phyloP scores from a whole-genome alignment of 2,329 filamentous ascomycete species.

The Colletotrichum sublineola region DNA sequence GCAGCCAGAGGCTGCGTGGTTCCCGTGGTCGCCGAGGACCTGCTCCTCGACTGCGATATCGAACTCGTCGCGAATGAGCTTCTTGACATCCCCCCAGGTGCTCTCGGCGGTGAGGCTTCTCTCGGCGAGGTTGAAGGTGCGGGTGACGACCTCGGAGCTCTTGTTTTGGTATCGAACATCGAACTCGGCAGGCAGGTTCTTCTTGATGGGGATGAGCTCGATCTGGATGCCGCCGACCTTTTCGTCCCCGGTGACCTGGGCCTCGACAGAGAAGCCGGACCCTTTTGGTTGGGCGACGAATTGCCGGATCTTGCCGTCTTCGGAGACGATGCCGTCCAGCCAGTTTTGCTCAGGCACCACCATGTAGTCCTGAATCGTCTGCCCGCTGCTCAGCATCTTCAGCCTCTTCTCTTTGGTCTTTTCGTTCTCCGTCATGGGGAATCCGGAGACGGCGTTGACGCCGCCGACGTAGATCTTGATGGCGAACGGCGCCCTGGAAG shows the following conservation, averaged over 20 bases:
- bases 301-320: conserved; percentile 57
- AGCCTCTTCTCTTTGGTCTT: conserved; percentile 39
- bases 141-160: conserved; percentile 31
- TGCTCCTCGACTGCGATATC: conserved; percentile 31
- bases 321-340: conserved; percentile 56
- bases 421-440: conserved; percentile 46
- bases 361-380: conserved; percentile 50
- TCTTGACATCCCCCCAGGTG: conserved; percentile 42
- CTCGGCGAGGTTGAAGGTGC: conserved; percentile 37
- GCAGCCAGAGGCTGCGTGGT: background rate
- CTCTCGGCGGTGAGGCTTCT: conserved; percentile 28
- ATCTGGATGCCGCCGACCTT: conserved; percentile 57
- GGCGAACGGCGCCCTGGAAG: conserved; percentile 48
- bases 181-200: conserved; percentile 30
- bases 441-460: conserved; percentile 57
- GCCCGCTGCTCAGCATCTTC: conserved; percentile 22
- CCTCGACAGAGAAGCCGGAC: conserved; percentile 59
- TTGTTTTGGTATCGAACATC: conserved; percentile 40
- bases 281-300: conserved; percentile 62
- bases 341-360: conserved; percentile 54
- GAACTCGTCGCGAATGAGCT: conserved; percentile 34
- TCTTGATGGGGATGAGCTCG: conserved; percentile 51
- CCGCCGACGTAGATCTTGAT: conserved; percentile 57
- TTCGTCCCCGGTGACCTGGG: conserved; percentile 59
- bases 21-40: conserved; percentile 2